Percentiles rank a stretch among this genome's conserved stretches.
Conservation (phyloP, 306 rosid species). For the Lathyrus tuberosus region DNA sequence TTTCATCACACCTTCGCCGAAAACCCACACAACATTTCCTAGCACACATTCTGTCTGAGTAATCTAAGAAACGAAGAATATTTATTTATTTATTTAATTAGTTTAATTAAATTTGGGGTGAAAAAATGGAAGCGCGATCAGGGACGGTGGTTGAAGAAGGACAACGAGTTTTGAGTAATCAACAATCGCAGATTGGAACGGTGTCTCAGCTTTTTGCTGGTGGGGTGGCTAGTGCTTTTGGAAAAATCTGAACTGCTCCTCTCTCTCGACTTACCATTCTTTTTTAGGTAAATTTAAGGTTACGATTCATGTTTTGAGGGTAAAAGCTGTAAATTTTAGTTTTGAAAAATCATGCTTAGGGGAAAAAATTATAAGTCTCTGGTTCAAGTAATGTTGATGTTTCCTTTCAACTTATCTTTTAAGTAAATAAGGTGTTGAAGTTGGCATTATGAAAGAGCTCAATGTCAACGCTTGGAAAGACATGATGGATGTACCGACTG, state of each 20-base stretch:
- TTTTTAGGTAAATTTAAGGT: conserved; percentile 29
- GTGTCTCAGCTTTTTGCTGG: conserved; percentile 44
- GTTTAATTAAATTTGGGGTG: neutral
- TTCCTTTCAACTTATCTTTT: too few relatives aligned
- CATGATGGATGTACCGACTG: too few relatives aligned
- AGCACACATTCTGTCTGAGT: neutral
- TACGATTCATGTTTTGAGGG: neutral
- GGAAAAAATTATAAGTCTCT: neutral
- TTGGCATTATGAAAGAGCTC: too few relatives aligned
- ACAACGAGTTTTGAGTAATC: conserved; percentile 26
- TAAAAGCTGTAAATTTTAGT: neutral
- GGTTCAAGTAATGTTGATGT: neutral
- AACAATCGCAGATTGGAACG: conserved; percentile 35
- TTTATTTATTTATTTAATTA: neutral
- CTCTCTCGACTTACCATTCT: conserved; percentile 43
- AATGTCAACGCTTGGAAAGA: too few relatives aligned
- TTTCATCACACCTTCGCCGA: neutral
- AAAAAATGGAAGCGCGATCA: conserved; percentile 1
- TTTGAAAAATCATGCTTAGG: neutral
- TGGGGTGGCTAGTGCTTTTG: conserved; percentile 45
- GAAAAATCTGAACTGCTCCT: conserved; percentile 45
- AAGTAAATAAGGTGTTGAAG: too few relatives aligned
- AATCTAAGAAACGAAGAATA: neutral
- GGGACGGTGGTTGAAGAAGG: conserved; percentile 36
- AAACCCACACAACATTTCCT: neutral